Base-by-base conservation (phyloP, 225 moss, liverwort and hornwort genomes). In the Straminergon stramineum region DNA sequence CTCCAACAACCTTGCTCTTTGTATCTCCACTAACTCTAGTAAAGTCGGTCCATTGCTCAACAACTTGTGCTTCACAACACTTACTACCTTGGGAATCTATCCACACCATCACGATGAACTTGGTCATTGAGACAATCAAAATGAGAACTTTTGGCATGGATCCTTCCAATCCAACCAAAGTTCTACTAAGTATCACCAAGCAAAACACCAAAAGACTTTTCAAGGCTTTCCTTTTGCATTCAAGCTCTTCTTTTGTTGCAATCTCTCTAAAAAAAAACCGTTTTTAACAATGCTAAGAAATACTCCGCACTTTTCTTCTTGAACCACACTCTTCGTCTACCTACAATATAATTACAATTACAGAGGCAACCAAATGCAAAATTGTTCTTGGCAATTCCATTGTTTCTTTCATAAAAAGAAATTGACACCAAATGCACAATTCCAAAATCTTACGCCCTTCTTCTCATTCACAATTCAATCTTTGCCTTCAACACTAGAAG, bases 181-280 rank as follows among this genome's bases (percentile, higher is more conserved):
- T 12, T 11, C 37, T 68, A 37, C 12, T 21, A 21, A 13, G 68
- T n/a, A 68, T 68, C 13, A 37, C 20, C 35, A 68, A 68, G 2
- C 11, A 68, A 37, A 67, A 67, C 4, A 35, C 35, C 68, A 37
- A 68, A 67, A 68, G 12, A 4, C 7, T 12, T 68, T 68, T 12
- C 1, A 12, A 1, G n/a, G 37, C 37, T 68, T 68, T 68, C 3
- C 21, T 5, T 68, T 21, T 66, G 21, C 37, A 0, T 6, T 9
- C 37, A 68, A 68, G 7, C 0, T 4, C 20, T n/a, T 21, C 4
- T 37, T 19, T 37, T 68, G 37, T 68, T 12, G 12, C 6, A 37
- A 37, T 68, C 12, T 68, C 37, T 37, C 7, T 2, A 5, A n/a
- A 6, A n/a, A 6, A 68, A 37, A 21, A 0, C 1, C 1, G 1